These are phyloP conservation scores for Podospora comata DNA, from an alignment of 495 filamentous ascomycete species.

Conservation along the genomic window DNA sequence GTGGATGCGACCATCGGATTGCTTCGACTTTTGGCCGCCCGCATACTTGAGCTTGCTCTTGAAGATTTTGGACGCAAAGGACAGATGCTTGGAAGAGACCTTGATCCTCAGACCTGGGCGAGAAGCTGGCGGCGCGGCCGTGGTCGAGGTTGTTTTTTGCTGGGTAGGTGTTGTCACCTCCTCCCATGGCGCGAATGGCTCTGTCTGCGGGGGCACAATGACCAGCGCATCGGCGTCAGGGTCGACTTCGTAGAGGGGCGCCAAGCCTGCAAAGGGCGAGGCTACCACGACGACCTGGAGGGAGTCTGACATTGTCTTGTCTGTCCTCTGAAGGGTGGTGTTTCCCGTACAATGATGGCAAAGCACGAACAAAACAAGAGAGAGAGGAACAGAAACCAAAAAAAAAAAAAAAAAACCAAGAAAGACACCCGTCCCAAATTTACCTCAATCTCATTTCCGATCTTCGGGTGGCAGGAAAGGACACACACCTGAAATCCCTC, in stretches of 20 bases:
- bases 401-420: background rate
- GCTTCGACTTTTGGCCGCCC: conserved; percentile 17
- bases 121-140: conserved; percentile 12
- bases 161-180: background rate
- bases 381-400: background rate
- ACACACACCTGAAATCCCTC: background rate
- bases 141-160: background rate
- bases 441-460: background rate
- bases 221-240: conserved; percentile 33
- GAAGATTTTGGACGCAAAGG: conserved; percentile 48
- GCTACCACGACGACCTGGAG: conserved; percentile 23
- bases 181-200: conserved; percentile 22
- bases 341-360: background rate
- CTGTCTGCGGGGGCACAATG: conserved; percentile 21
- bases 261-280: conserved; percentile 31
- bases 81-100: conserved; percentile 53
- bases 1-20: conserved; percentile 43
- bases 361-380: background rate
- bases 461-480: background rate
- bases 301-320: conserved; percentile 18
- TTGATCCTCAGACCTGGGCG: conserved; percentile 34
- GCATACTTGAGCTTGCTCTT: conserved; percentile 33
- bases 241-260: conserved; percentile 33
- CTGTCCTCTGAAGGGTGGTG: background rate
- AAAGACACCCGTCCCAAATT: background rate